phyloP scores from a whole-genome alignment of 163 green algal species.

The Volvox carteri region DNA sequence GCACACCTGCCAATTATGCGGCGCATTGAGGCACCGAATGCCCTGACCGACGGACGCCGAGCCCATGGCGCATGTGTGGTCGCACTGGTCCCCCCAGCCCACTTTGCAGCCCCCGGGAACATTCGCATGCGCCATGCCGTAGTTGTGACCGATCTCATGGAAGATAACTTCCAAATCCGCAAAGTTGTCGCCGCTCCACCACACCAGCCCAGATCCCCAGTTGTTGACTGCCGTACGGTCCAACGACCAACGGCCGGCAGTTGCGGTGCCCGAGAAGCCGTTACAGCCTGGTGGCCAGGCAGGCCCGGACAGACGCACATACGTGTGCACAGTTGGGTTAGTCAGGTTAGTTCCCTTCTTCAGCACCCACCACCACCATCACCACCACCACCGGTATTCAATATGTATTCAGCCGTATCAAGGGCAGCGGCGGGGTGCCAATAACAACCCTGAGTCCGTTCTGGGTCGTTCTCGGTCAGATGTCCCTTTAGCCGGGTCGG shows the following conservation, averaged over 20 bases:
- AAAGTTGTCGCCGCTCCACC: conserved; percentile 2
- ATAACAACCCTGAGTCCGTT: too few species aligned
- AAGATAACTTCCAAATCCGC: conserved; percentile 13
- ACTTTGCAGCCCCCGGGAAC: background rate
- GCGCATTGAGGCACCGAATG: conserved; percentile 34
- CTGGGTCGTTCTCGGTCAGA: too few species aligned
- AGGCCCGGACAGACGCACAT: too few species aligned
- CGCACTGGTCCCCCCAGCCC: conserved; percentile 36
- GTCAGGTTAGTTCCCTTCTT: too few species aligned
- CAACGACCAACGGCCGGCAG: background rate
- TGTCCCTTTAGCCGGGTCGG: too few species aligned
- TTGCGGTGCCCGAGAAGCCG: background rate
- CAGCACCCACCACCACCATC: too few species aligned
- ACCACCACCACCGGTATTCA: too few species aligned
- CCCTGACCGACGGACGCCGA: background rate
- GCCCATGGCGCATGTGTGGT: conserved; percentile 41
- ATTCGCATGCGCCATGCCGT: conserved; percentile 9
- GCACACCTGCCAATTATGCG: conserved; percentile 22
- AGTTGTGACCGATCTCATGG: conserved; percentile 23
- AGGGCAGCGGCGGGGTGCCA: too few species aligned
- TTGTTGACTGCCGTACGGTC: background rate
- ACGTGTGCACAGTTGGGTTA: too few species aligned
- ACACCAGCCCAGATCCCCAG: conserved; percentile 11
- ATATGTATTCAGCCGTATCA: too few species aligned
- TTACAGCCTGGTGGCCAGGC: conserved; percentile 28